Evolutionary conservation across 108 stramenopile genomes (phyloP).

Genomic region (Cyclotella cryptica): DNA sequence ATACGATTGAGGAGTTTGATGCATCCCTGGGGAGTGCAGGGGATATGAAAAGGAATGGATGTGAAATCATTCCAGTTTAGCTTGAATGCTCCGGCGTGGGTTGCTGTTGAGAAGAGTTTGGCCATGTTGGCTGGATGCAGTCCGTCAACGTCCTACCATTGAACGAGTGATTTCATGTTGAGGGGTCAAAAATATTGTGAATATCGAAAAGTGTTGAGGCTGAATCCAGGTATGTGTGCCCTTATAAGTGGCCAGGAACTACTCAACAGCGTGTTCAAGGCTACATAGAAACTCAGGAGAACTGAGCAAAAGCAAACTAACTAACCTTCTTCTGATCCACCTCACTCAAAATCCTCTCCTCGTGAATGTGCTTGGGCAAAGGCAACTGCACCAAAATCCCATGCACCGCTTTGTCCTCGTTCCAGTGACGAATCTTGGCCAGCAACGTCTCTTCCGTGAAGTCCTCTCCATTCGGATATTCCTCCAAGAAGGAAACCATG

Average conservation of each 20-base stretch:
- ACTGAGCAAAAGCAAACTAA: background rate
- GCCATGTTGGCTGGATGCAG: conserved; percentile 94
- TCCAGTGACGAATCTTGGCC: conserved; percentile 75
- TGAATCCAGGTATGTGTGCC: too few species aligned
- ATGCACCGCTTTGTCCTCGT: conserved; percentile 84
- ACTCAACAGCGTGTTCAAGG: too few species aligned
- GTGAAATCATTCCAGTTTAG: conserved; percentile 66
- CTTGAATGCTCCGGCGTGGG: conserved; percentile 51
- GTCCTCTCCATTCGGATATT: conserved; percentile 68
- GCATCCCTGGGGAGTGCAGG: conserved; percentile 94
- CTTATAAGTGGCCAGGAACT: too few species aligned
- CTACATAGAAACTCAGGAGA: too few species aligned
- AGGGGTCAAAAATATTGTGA: too few species aligned
- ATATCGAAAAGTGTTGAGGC: too few species aligned
- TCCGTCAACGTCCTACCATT: conserved; percentile 91
- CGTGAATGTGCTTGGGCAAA: conserved; percentile 89
- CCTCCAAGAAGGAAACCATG: conserved; percentile 80
- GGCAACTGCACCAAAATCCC: conserved; percentile 99
- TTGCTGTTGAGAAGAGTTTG: conserved; percentile 64
- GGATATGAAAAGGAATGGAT: conserved; percentile 74
- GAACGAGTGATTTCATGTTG: too few species aligned
- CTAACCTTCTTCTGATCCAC: conserved; percentile 70
- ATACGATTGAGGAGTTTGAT: conserved; percentile 94
- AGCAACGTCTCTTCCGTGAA: conserved; percentile 87
- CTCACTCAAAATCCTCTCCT: conserved; percentile 74